A percentile compares a stretch with the other conserved stretches of the same genome.
phyloP scores from a whole-genome alignment of 768 basidiomycete genomes.

The Pisolithus tinctorius region DNA sequence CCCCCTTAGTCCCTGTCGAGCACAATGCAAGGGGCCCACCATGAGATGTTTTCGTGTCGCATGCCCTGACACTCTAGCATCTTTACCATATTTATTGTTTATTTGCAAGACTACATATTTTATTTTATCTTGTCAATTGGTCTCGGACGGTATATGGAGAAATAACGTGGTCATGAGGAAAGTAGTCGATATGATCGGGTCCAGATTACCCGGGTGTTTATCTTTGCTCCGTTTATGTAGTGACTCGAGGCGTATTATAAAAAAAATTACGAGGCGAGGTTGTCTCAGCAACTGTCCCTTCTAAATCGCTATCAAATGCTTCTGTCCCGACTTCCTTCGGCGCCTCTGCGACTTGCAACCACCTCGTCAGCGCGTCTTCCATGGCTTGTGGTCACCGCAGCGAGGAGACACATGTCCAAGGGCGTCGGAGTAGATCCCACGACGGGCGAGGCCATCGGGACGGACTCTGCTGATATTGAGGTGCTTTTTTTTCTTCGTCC shows the following conservation, averaged over 20 bases:
- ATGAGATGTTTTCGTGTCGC: not conserved
- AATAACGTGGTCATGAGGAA: no score
- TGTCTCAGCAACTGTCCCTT: no score
- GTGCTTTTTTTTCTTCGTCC: slow-evolving; percentile 21
- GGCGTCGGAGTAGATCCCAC: slow-evolving; percentile 30
- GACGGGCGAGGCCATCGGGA: slow-evolving; percentile 40
- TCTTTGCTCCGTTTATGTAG: no score
- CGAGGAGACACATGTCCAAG: slow-evolving; percentile 9
- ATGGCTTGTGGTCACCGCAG: slow-evolving; percentile 8
- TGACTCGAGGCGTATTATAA: no score
- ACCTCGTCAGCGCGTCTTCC: not conserved
- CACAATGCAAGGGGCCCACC: not conserved
- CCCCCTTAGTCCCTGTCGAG: not conserved
- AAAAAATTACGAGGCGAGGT: no score
- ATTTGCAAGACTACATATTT: no score
- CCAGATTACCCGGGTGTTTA: no score
- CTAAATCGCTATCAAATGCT: slow-evolving; percentile 12
- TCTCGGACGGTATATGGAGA: no score
- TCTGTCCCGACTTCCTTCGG: slow-evolving; percentile 5
- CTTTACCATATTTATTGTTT: not conserved
- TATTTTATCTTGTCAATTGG: no score
- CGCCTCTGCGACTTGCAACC: slow-evolving; percentile 8
- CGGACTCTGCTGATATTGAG: slow-evolving; percentile 40
- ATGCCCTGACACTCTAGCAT: not conserved
- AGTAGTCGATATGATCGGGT: no score